A percentile compares a stretch with the other conserved stretches of the same genome.
Evolutionary conservation across 192 early-diverging fungal genomes (phyloP).

Genomic region (Oehlia diaphana): DNA sequence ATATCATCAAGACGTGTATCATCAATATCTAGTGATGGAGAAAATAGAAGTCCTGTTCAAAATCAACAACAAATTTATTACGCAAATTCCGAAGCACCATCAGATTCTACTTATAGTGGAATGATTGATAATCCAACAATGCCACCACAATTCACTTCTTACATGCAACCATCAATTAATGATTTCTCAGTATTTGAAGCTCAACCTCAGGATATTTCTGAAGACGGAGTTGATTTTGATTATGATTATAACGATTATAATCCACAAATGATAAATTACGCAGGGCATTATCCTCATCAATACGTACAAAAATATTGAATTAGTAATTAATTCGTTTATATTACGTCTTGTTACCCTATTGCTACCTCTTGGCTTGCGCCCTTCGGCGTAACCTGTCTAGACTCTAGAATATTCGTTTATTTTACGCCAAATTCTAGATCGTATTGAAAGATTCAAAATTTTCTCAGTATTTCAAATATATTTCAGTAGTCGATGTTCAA

Average conservation of each 20-base stretch:
- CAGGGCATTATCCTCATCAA: not conserved
- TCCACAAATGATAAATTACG: not conserved
- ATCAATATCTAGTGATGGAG: not conserved
- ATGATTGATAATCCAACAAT: not conserved
- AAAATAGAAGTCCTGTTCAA: not conserved
- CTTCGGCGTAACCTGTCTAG: not conserved
- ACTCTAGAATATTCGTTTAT: not conserved
- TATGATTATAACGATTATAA: not conserved
- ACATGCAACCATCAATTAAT: not conserved
- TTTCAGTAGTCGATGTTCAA: not conserved
- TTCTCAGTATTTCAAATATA: too few relatives aligned
- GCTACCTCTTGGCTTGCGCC: not conserved
- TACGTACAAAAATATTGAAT: not conserved
- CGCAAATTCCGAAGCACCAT: not conserved
- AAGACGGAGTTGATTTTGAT: not conserved
- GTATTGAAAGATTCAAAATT: too few relatives aligned
- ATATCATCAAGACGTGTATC: not conserved
- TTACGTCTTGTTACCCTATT: not conserved
- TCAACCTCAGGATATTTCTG: not conserved
- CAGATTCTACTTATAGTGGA: not conserved
- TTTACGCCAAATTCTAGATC: not conserved
- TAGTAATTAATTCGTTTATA: not conserved
- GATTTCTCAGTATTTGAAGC: not conserved
- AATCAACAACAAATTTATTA: not conserved
- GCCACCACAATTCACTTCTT: not conserved